phyloP scores from a whole-genome alignment of 495 filamentous ascomycete genomes.

The Daldinia vernicosa region DNA sequence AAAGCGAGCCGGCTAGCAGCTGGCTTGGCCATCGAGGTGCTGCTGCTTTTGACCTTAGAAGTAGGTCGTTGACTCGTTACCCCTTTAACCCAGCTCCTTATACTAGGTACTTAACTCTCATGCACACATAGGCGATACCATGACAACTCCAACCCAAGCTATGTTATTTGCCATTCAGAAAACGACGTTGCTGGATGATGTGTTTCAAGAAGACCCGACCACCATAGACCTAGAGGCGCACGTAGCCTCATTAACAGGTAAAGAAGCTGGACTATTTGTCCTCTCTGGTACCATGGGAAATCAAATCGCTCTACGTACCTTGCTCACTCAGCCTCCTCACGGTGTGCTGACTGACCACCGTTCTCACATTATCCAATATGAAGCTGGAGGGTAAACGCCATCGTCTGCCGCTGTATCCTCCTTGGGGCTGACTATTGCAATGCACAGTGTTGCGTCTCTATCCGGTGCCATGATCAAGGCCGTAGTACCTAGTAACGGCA shows the following conservation, averaged over 20 bases:
- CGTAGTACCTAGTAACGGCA: conserved; percentile 67
- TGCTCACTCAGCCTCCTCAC: conserved; percentile 75
- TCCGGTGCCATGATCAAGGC: conserved; percentile 65
- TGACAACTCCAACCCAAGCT: conserved; percentile 82
- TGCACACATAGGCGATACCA: conserved; percentile 68
- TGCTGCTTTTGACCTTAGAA: conserved; percentile 55
- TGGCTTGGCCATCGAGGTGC: conserved; percentile 56
- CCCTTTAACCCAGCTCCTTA: conserved; percentile 2
- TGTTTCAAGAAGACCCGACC: conserved; percentile 82
- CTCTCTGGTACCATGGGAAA: conserved; percentile 94
- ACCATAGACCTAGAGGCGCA: conserved; percentile 76
- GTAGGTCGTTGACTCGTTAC: conserved; percentile 42
- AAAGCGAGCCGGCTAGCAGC: conserved; percentile 25
- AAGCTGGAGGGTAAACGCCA: conserved; percentile 69
- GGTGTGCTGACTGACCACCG: conserved; percentile 73
- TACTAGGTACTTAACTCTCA: neutral
- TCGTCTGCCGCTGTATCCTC: neutral
- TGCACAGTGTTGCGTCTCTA: conserved; percentile 58
- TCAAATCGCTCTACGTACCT: conserved; percentile 73
- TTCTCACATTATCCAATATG: conserved; percentile 72
- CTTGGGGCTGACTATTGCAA: conserved; percentile 18
- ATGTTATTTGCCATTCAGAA: conserved; percentile 76
- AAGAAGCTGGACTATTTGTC: conserved; percentile 79
- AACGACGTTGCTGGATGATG: conserved; percentile 77
- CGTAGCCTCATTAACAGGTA: conserved; percentile 73